Conservation (phyloP, 2,329 filamentous ascomycete species). For the Atkinsonella texensis region DNA sequence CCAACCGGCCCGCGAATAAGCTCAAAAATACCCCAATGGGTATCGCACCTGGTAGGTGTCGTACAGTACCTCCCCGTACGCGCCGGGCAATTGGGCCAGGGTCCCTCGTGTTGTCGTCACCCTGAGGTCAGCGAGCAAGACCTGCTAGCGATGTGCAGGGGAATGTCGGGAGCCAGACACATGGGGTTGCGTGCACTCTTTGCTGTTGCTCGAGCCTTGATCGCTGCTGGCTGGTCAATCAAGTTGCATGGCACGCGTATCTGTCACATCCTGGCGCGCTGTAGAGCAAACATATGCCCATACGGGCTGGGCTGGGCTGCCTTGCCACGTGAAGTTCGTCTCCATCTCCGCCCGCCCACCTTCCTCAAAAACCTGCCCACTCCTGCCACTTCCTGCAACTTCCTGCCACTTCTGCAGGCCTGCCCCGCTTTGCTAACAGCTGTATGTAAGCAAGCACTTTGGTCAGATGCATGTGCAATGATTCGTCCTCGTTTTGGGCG, state of each 20-base stretch:
- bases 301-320: no score
- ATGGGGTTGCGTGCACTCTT: background rate
- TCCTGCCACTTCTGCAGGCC: no score
- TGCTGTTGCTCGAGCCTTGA: background rate
- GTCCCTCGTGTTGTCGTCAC: background rate
- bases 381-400: no score
- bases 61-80: no score
- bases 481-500: background rate
- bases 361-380: background rate
- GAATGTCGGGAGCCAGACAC: background rate
- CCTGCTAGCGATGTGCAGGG: background rate
- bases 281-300: no score
- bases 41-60: background rate
- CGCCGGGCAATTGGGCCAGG: background rate
- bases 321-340: slow-evolving; percentile 7
- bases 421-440: background rate
- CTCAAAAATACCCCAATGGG: no score
- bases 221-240: no score
- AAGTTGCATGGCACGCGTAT: no score
- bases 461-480: background rate
- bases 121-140: background rate
- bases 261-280: no score
- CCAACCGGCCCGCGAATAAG: no score
- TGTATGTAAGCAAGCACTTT: background rate
- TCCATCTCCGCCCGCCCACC: background rate